phyloP scores from a whole-genome alignment of 768 basidiomycete genomes.

The Leccinum incarnatum region DNA sequence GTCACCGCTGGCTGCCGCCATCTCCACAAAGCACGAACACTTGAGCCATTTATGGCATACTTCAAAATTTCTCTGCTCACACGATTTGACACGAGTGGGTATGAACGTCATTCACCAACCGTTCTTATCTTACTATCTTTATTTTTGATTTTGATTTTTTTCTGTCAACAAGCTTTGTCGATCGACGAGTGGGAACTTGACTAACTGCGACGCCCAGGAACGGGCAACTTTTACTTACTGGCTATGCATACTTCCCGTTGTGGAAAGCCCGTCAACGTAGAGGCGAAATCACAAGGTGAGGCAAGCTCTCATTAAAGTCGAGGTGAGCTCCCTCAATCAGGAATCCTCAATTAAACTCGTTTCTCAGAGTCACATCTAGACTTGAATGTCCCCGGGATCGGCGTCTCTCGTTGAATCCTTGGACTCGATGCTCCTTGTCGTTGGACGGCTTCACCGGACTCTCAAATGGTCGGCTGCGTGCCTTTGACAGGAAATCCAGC shows the following conservation, averaged over 20 bases:
- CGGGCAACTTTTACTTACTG: not conserved
- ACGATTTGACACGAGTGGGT: conserved; percentile 1
- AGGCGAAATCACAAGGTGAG: not conserved
- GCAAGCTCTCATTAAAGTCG: not conserved
- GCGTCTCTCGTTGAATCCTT: not conserved
- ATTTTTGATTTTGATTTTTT: not conserved
- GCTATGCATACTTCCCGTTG: conserved; percentile 1
- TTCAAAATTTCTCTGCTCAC: not conserved
- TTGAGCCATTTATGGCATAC: not conserved
- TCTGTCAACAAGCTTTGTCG: not conserved
- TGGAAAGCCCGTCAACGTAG: not conserved
- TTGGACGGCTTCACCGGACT: not conserved
- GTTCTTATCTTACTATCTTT: not conserved
- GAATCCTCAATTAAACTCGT: conserved; percentile 1
- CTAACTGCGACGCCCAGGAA: conserved; percentile 4
- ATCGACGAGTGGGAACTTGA: not conserved
- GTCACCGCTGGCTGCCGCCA: not conserved
- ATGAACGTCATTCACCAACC: not conserved
- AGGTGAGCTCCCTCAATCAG: conserved; percentile 1
- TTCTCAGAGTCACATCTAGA: not conserved
- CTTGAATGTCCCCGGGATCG: conserved; percentile 1
- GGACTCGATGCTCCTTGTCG: not conserved
- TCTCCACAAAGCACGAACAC: not conserved
- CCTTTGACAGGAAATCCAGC: not conserved
- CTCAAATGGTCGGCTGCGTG: not conserved